Percentiles rank a stretch among this genome's conserved stretches.
Evolutionary conservation across 306 rosid species (phyloP).

Genomic region (Luffa aegyptiaca): DNA sequence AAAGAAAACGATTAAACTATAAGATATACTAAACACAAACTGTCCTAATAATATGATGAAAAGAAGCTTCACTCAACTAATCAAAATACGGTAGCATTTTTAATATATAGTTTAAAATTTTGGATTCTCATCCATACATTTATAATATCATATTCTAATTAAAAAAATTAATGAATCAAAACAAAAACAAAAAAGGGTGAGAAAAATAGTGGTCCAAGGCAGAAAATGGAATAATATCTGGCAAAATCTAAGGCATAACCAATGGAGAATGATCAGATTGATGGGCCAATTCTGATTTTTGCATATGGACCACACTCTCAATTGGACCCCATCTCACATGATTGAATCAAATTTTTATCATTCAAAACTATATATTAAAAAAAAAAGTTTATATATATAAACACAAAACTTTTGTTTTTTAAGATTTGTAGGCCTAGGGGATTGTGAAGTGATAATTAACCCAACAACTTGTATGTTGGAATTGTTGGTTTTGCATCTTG

Average conservation of each 20-base stretch:
- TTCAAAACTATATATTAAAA: neutral
- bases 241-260: neutral
- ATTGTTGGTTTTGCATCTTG: neutral
- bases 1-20: too few relatives aligned
- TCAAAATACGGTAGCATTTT: too few relatives aligned
- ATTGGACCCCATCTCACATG: conserved; percentile 5
- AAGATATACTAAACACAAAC: too few relatives aligned
- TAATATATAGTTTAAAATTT: neutral
- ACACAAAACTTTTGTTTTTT: neutral
- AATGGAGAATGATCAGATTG: neutral
- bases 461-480: neutral
- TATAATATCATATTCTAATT: neutral
- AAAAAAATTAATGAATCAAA: neutral
- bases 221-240: neutral
- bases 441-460: neutral
- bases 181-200: neutral
- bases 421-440: neutral
- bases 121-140: neutral
- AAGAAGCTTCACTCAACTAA: neutral
- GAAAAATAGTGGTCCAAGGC: neutral
- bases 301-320: neutral
- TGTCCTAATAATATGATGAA: too few relatives aligned
- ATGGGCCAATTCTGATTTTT: conserved; percentile 6
- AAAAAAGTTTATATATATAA: neutral
- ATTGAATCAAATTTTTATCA: neutral